These are phyloP conservation scores for Zymoseptoria brevis DNA, from an alignment of 2,329 filamentous ascomycete genomes.

Conservation along the genomic window DNA sequence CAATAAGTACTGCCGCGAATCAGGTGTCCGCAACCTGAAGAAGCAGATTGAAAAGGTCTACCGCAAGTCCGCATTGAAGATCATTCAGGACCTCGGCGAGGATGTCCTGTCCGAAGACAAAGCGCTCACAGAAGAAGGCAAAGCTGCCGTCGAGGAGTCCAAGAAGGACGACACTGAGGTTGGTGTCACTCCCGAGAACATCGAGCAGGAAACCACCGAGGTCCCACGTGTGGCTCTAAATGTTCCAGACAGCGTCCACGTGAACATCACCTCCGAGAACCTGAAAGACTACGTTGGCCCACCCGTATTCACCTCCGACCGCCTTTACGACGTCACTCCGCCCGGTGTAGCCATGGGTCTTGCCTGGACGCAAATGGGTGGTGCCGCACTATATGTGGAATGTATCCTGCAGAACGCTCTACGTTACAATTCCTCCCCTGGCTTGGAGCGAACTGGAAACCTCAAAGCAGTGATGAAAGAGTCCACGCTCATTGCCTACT, in stretches of 20 bases:
- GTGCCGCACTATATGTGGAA: conserved; percentile 93
- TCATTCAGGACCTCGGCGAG: conserved; percentile 89
- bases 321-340: conserved; percentile 87
- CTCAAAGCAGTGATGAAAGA: conserved; percentile 98
- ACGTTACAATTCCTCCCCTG: conserved; percentile 62
- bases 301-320: conserved; percentile 89
- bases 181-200: conserved; percentile 52
- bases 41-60: conserved; percentile 99
- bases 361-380: conserved; percentile 96
- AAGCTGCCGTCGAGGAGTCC: conserved; percentile 63
- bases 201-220: conserved; percentile 54
- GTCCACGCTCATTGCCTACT: conserved; percentile 89
- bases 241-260: conserved; percentile 79
- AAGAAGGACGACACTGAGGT: conserved; percentile 57
- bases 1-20: conserved; percentile 97
- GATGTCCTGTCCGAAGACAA: conserved; percentile 71
- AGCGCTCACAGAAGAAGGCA: conserved; percentile 77
- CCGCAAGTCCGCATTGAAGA: conserved; percentile 92
- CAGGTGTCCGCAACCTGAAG: conserved; percentile 93
- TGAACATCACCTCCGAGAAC: conserved; percentile 79
- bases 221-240: conserved; percentile 66
- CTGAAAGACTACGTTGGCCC: conserved; percentile 95
- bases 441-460: conserved; percentile 87
- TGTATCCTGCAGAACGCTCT: conserved; percentile 85
- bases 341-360: conserved; percentile 95